Percentiles rank a stretch among this genome's conserved stretches.
These are phyloP conservation scores for Tritrichomonas musculus DNA, from an alignment of 208 protist species.

Conservation along the genomic window DNA sequence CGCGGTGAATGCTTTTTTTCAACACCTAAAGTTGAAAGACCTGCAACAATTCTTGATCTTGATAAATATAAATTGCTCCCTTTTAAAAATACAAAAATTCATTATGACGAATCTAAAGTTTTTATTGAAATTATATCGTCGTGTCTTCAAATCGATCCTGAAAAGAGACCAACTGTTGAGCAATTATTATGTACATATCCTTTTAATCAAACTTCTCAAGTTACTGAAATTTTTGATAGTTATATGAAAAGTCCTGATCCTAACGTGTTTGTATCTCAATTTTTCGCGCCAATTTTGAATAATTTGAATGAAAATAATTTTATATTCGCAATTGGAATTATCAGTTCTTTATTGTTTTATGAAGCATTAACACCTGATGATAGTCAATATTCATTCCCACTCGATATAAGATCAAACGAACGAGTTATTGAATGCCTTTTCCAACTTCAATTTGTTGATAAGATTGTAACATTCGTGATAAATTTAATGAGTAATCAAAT, in stretches of 20 bases:
- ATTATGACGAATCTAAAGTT: neutral
- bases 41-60: neutral
- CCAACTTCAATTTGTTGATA: neutral
- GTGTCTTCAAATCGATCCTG: conserved; percentile 2
- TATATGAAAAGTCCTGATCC: neutral
- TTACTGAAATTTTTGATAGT: neutral
- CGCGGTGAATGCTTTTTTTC: neutral
- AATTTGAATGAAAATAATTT: neutral
- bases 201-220: neutral
- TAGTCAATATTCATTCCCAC: neutral
- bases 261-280: neutral
- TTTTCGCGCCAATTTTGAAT: neutral
- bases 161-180: neutral
- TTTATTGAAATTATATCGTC: conserved; percentile 19
- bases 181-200: neutral
- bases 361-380: neutral
- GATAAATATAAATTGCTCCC: neutral
- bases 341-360: neutral
- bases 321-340: neutral
- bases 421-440: conserved; percentile 15
- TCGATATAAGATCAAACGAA: neutral
- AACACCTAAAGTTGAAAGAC: neutral
- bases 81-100: neutral
- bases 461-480: neutral
- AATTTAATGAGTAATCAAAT: neutral